Evolutionary conservation across 768 basidiomycete species (phyloP).

Genomic region (Pleurotus platypus): DNA sequence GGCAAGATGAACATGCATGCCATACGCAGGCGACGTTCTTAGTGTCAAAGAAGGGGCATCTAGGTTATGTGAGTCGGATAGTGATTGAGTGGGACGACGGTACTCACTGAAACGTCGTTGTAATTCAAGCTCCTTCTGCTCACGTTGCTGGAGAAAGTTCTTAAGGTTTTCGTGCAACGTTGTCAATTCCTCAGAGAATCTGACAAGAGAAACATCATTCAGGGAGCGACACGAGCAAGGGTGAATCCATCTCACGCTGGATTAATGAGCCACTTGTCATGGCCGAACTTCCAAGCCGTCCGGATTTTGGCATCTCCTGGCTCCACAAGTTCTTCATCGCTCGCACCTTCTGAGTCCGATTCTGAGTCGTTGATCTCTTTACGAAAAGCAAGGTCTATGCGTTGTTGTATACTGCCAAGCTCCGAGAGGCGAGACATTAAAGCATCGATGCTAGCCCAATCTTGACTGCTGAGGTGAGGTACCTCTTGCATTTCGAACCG

Average conservation of each 20-base stretch:
- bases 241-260: constrained; percentile 46
- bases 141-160: constrained; percentile 40
- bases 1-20: constrained; percentile 72
- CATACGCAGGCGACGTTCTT: constrained; percentile 62
- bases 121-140: constrained; percentile 50
- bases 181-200: constrained; percentile 57
- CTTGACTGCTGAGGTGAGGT: constrained; percentile 21
- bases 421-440: constrained; percentile 50
- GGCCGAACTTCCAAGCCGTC: constrained; percentile 25
- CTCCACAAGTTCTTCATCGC: not conserved
- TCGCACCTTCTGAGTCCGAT: not conserved
- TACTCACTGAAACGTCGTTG: constrained; percentile 51
- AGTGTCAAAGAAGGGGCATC: constrained; percentile 73
- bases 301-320: not conserved
- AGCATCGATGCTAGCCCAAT: constrained; percentile 56
- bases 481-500: constrained; percentile 40
- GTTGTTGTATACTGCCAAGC: constrained; percentile 47
- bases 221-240: not conserved
- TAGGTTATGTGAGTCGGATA: constrained; percentile 22
- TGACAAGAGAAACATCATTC: constrained; percentile 17
- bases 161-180: constrained; percentile 46
- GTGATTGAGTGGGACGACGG: not conserved
- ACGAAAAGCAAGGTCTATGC: constrained; percentile 51
- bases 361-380: constrained; percentile 10
- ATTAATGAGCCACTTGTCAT: constrained; percentile 56